phyloP scores from a whole-genome alignment of 768 basidiomycete genomes.

The Mycena rosella region DNA sequence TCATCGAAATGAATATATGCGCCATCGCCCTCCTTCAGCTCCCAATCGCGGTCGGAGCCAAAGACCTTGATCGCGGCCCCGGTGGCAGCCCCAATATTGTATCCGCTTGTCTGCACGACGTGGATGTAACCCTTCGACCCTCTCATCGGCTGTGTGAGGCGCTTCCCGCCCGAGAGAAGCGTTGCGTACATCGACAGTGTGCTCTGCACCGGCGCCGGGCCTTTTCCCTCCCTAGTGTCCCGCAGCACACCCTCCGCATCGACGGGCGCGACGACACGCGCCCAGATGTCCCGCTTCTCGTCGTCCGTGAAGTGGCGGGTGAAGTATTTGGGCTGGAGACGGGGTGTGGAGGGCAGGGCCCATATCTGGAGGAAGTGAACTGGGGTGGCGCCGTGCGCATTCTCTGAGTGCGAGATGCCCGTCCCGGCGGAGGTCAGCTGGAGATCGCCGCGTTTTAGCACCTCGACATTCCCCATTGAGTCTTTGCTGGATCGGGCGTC shows the following conservation, averaged over 20 bases:
- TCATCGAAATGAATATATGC: neutral
- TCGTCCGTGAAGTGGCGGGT: slow-evolving; percentile 88
- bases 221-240: slow-evolving; percentile 69
- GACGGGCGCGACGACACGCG: slow-evolving; percentile 81
- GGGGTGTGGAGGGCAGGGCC: slow-evolving; percentile 53
- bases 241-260: slow-evolving; percentile 66
- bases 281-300: slow-evolving; percentile 85
- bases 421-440: slow-evolving; percentile 95
- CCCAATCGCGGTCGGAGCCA: neutral
- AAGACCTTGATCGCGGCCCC: slow-evolving; percentile 61
- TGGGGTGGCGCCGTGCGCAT: slow-evolving; percentile 55
- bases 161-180: slow-evolving; percentile 68
- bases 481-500: slow-evolving; percentile 69
- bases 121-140: slow-evolving; percentile 83
- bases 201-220: slow-evolving; percentile 86
- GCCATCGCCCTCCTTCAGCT: neutral
- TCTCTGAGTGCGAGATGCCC: slow-evolving; percentile 77
- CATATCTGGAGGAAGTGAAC: slow-evolving; percentile 70
- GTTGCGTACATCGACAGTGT: slow-evolving; percentile 80
- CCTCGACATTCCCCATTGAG: slow-evolving; percentile 91
- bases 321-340: slow-evolving; percentile 84
- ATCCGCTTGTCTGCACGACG: slow-evolving; percentile 86
- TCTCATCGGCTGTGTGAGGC: slow-evolving; percentile 64
- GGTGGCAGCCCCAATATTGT: slow-evolving; percentile 66
- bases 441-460: slow-evolving; percentile 88